Conservation (phyloP, 2,329 filamentous ascomycete genomes). For the Epichloe bromicola region DNA sequence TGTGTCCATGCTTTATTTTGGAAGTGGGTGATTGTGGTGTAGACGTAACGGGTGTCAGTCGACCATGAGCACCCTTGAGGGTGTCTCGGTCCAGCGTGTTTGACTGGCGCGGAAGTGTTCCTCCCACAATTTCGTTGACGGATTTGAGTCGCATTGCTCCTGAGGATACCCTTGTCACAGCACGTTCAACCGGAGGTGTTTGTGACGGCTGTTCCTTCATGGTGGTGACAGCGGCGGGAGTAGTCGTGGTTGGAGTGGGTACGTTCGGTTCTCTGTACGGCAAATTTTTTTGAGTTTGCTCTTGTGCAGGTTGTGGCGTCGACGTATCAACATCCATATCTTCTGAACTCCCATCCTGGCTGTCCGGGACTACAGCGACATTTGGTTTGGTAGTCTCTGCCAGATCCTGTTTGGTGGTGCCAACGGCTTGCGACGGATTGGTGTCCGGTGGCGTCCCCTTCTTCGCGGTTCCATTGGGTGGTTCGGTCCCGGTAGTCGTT, state of each 20-base stretch:
- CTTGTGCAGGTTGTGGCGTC: constrained; percentile 8
- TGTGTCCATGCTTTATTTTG: constrained; percentile 23
- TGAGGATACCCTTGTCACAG: constrained; percentile 57
- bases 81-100: constrained; percentile 22
- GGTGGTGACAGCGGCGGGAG: constrained; percentile 3
- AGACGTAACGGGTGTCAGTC: constrained; percentile 28
- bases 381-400: background rate
- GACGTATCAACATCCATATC: constrained; percentile 24
- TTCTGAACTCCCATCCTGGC: constrained; percentile 19
- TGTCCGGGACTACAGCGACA: constrained; percentile 20
- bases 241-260: constrained; percentile 5
- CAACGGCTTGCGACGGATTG: background rate
- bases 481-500: constrained; percentile 9
- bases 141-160: constrained; percentile 60
- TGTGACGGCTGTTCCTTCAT: constrained; percentile 9
- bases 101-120: constrained; percentile 29
- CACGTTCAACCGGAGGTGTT: constrained; percentile 28
- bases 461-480: constrained; percentile 2
- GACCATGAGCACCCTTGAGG: constrained; percentile 18
- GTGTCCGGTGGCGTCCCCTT: background rate
- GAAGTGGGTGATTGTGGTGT: constrained; percentile 30
- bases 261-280: constrained; percentile 1
- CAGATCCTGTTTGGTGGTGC: background rate
- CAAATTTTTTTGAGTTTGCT: constrained; percentile 6
- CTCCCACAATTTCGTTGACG: constrained; percentile 58